Evolutionary conservation across 1,139 yeast genomes (phyloP), one percentile per base, ranked within the genome.

Genomic region (Tardiomyces depauwii): DNA sequence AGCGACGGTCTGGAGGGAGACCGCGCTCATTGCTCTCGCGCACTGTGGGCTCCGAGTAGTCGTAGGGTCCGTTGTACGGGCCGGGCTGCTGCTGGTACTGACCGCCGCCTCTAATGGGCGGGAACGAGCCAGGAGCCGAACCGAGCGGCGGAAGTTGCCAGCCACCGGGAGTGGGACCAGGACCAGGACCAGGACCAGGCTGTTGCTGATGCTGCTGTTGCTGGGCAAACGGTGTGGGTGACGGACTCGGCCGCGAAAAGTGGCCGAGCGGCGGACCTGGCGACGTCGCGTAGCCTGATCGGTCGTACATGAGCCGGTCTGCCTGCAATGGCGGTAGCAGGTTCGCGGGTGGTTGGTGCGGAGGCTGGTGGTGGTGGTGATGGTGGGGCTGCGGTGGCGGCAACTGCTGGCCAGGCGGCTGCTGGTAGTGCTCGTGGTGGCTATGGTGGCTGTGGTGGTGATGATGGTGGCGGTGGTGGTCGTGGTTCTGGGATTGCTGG

Each of bases 11-110:
- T 3, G 42, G 45, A 4, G 45, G 43, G 27, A 36, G 43, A 2
- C 58, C 55, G 16, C 59, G 51, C 40, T 55, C 59, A 41, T 56
- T 56, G 40, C 56, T 53, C 42, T 55, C 59, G 28, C 56, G 47
- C 18, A 53, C 47, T 12, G 52, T 44, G 38, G 51, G 54, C 18
- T 55, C 47, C n/a, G 41, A 48, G 39, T 48, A 51, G 6, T 47
- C 50, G 45, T 49, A 51, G 39, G 36, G 5, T 5, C 16, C 16
- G 36, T 3, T 30, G 36, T 14, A 12, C 10, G n/a, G 5, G 36
- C n/a, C n/a, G n/a, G 10, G 5, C 5, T 4, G n/a, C n/a, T 12
- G 36, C 10, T 30, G 36, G 36, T 30, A 30, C 16, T 30, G 36
- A 12, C 30, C 30, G 16, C 10, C 36, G 10, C 36, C 36, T 14